Evolutionary conservation across 257 asterid species (phyloP).

Genomic region (Plantago ovata): DNA sequence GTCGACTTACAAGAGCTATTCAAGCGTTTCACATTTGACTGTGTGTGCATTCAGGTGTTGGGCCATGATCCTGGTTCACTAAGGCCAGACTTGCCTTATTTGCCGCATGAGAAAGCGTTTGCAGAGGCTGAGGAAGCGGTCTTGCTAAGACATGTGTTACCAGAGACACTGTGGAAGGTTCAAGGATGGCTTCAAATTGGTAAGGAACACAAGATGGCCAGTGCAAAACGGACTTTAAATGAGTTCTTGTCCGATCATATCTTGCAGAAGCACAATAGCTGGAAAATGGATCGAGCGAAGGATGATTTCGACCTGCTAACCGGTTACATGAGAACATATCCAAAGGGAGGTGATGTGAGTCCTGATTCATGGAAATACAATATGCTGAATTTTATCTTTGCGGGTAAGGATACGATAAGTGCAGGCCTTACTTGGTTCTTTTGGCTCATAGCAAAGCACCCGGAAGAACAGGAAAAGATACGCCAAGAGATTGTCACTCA

Average conservation of each 20-base stretch:
- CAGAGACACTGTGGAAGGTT: constrained; percentile 29
- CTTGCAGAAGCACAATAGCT: neutral
- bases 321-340: constrained; percentile 8
- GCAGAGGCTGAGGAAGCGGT: no score
- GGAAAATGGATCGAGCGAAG: constrained; percentile 18
- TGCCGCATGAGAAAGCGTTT: no score
- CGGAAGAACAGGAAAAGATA: constrained; percentile 11
- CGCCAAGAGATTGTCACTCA: constrained; percentile 16
- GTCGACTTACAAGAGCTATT: constrained; percentile 36
- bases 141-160: constrained; percentile 28
- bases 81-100: constrained; percentile 20
- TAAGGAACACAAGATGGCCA: constrained; percentile 22
- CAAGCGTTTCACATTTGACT: constrained; percentile 31
- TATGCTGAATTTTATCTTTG: constrained; percentile 23
- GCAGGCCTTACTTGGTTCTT: constrained; percentile 33
- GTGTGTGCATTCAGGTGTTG: constrained; percentile 20
- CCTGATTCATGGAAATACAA: constrained; percentile 15
- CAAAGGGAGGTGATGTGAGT: neutral
- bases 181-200: constrained; percentile 26
- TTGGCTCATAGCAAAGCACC: constrained; percentile 28
- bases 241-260: no score
- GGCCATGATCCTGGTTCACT: constrained; percentile 34
- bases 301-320: constrained; percentile 15
- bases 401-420: constrained; percentile 31
- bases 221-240: neutral